Evolutionary conservation across 768 basidiomycete genomes (phyloP).

Genomic region (Rhizopogon vulgaris): DNA sequence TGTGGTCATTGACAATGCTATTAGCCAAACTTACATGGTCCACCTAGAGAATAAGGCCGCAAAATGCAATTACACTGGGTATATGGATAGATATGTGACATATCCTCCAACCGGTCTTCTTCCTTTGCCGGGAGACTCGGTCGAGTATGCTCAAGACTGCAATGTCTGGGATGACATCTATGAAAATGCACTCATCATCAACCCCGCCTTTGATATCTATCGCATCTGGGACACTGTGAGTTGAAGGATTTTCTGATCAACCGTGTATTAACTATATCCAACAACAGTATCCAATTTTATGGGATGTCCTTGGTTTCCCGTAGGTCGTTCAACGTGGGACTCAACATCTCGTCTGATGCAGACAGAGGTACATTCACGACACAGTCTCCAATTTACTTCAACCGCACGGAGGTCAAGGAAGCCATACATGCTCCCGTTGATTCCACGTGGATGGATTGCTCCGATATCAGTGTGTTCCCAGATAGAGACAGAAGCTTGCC

Average conservation of each 20-base stretch:
- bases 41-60: slow-evolving; percentile 49
- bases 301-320: slow-evolving; percentile 81
- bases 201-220: slow-evolving; percentile 75
- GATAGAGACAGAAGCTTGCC: slow-evolving; percentile 55
- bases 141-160: slow-evolving; percentile 42
- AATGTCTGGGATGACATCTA: slow-evolving; percentile 66
- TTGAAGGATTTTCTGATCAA: background rate
- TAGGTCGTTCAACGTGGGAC: slow-evolving; percentile 24
- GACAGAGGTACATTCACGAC: slow-evolving; percentile 46
- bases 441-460: slow-evolving; percentile 60
- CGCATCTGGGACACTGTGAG: slow-evolving; percentile 67
- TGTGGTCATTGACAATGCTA: background rate
- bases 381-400: slow-evolving; percentile 66
- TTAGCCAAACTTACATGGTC: slow-evolving; percentile 57
- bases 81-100: slow-evolving; percentile 55
- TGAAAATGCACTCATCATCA: slow-evolving; percentile 50
- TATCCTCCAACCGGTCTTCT: slow-evolving; percentile 61
- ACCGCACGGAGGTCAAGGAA: slow-evolving; percentile 53
- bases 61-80: slow-evolving; percentile 56
- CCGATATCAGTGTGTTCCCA: slow-evolving; percentile 53
- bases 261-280: slow-evolving; percentile 1
- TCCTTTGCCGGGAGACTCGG: slow-evolving; percentile 59
- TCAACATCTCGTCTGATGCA: no score
- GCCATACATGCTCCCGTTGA: slow-evolving; percentile 65
- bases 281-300: slow-evolving; percentile 51